Percentiles rank a stretch among this genome's conserved stretches.
Evolutionary conservation across 2,329 filamentous ascomycete genomes (phyloP).

Genomic region (Chaetomiaceae sp.): DNA sequence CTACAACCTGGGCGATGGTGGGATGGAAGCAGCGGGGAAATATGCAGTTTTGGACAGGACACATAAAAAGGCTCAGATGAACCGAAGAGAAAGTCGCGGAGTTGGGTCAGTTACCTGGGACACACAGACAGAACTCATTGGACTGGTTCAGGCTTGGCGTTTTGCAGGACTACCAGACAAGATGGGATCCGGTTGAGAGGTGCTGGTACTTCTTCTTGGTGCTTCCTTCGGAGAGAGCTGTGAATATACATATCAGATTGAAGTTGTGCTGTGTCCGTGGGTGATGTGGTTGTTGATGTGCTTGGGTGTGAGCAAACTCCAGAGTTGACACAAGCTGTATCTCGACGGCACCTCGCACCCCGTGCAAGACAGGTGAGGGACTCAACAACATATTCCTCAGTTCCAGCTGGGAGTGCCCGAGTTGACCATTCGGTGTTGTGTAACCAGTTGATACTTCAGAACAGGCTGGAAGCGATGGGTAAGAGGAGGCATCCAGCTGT

Average conservation of each 20-base stretch:
- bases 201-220: background rate
- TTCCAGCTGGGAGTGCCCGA: too few species aligned
- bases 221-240: background rate
- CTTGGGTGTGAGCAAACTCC: too few species aligned
- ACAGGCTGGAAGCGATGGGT: too few species aligned
- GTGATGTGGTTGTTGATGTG: background rate
- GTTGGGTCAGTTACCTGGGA: background rate
- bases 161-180: background rate
- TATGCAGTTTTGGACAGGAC: background rate
- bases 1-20: background rate
- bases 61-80: background rate
- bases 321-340: too few species aligned
- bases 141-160: background rate
- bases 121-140: background rate
- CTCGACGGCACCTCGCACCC: too few species aligned
- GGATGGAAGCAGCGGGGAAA: background rate
- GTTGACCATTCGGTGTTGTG: too few species aligned
- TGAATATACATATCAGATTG: conserved; percentile 7
- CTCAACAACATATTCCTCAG: too few species aligned
- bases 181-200: background rate
- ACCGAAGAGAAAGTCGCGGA: background rate
- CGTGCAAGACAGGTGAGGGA: too few species aligned
- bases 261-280: background rate
- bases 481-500: too few species aligned
- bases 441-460: too few species aligned